These are phyloP conservation scores for Eragrostis tef DNA, from an alignment of 202 grass and related monocot species.

Conservation along the genomic window DNA sequence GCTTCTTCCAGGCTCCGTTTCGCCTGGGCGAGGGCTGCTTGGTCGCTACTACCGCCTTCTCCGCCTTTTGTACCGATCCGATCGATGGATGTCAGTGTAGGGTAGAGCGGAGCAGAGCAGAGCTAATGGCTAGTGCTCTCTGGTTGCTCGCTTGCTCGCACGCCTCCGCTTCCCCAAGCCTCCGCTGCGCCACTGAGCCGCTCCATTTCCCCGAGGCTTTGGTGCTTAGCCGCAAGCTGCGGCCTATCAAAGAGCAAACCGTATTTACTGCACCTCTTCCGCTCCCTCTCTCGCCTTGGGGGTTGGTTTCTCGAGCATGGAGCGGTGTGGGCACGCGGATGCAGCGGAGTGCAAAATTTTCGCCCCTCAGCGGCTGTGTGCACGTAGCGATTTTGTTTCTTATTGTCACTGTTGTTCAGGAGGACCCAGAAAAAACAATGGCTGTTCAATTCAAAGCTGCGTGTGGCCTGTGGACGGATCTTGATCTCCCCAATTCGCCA, in stretches of 20 bases:
- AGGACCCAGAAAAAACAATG: conserved; percentile 23
- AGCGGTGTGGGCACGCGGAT: neutral
- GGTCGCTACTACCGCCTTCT: conserved; percentile 20
- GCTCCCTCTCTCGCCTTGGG: conserved; percentile 31
- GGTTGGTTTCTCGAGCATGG: conserved; percentile 45
- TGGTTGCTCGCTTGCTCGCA: conserved; percentile 34
- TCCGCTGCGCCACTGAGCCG: conserved; percentile 37
- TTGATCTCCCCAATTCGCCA: conserved; percentile 34
- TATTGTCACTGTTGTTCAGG: conserved; percentile 25
- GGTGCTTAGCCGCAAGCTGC: conserved; percentile 46
- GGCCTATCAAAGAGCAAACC: conserved; percentile 43
- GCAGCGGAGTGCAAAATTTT: conserved; percentile 5
- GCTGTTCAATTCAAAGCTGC: conserved; percentile 40
- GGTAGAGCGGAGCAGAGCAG: conserved; percentile 22
- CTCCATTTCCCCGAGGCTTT: conserved; percentile 55
- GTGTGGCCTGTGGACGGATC: conserved; percentile 34
- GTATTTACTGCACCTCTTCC: neutral
- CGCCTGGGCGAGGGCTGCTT: neutral
- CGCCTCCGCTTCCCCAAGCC: conserved; percentile 53
- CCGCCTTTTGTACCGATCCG: conserved; percentile 39
- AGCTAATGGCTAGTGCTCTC: conserved; percentile 37
- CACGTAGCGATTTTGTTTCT: conserved; percentile 33
- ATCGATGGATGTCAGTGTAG: conserved; percentile 33
- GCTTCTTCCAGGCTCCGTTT: conserved; percentile 23
- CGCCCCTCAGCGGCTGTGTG: neutral